Conservation (phyloP, 2,329 filamentous ascomycete genomes). For the Colletotrichum ledebouriae region DNA sequence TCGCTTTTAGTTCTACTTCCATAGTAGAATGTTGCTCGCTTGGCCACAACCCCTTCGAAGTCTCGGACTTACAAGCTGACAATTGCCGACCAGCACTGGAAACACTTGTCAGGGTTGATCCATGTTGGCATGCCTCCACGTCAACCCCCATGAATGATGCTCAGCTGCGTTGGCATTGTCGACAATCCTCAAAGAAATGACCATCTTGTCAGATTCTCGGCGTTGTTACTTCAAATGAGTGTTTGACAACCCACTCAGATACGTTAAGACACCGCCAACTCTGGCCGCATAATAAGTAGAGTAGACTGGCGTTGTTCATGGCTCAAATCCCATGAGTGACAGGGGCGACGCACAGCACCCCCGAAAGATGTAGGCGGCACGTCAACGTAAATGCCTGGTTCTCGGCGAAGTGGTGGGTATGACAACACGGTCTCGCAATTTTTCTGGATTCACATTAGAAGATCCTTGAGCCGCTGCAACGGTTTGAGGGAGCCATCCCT, state of each 20-base stretch:
- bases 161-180: neutral
- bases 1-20: neutral
- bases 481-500: too few relatives aligned
- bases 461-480: too few relatives aligned
- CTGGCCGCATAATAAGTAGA: too few relatives aligned
- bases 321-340: neutral
- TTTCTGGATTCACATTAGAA: too few relatives aligned
- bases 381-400: conserved; percentile 22
- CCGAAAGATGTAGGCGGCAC: conserved; percentile 15
- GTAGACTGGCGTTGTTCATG: neutral
- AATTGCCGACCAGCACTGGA: conserved; percentile 12
- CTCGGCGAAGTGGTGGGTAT: too few relatives aligned
- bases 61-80: neutral
- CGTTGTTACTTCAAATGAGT: neutral
- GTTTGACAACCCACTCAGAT: neutral
- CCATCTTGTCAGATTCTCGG: neutral
- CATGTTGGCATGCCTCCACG: conserved; percentile 3
- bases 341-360: conserved; percentile 1
- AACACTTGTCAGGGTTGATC: conserved; percentile 5
- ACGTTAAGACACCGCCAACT: conserved; percentile 10
- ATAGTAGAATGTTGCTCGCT: neutral
- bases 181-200: neutral
- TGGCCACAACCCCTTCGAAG: neutral
- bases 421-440: too few relatives aligned
- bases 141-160: neutral